Evolutionary conservation across 169 alveolate species (phyloP).

Genomic region (Plasmodium sp.): DNA sequence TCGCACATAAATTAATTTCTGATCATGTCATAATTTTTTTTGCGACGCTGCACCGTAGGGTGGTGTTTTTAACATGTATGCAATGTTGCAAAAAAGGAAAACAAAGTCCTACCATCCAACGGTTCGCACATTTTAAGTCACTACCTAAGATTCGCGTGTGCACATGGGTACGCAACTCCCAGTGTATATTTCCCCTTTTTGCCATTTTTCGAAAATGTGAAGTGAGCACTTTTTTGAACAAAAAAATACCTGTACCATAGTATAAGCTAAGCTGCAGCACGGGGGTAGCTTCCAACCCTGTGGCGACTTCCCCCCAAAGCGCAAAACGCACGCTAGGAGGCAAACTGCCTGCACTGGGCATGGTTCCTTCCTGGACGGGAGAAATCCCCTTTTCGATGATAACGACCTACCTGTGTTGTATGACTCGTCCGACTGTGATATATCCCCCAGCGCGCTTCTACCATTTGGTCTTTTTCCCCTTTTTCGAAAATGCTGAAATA

Average conservation of each 20-base stretch:
- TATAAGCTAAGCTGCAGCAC: neutral
- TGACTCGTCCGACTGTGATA: neutral
- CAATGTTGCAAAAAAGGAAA: neutral
- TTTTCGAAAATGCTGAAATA: conserved; percentile 34
- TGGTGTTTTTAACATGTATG: neutral
- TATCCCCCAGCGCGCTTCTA: neutral
- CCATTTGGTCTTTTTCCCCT: neutral
- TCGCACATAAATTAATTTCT: neutral
- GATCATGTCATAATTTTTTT: neutral
- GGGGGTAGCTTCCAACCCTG: neutral
- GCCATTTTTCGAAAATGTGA: neutral
- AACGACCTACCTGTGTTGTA: neutral
- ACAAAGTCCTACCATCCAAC: neutral
- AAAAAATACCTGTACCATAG: neutral
- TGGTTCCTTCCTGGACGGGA: neutral
- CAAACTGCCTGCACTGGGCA: neutral
- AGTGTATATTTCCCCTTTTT: neutral
- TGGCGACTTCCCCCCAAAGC: neutral
- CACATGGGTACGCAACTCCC: neutral
- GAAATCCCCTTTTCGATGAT: neutral
- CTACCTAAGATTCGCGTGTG: neutral
- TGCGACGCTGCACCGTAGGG: neutral
- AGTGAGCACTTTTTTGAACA: neutral
- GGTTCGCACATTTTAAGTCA: neutral
- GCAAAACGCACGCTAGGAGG: neutral